phyloP scores from a whole-genome alignment of 2,329 filamentous ascomycete genomes.

The Sodiomyces alkalinus region DNA sequence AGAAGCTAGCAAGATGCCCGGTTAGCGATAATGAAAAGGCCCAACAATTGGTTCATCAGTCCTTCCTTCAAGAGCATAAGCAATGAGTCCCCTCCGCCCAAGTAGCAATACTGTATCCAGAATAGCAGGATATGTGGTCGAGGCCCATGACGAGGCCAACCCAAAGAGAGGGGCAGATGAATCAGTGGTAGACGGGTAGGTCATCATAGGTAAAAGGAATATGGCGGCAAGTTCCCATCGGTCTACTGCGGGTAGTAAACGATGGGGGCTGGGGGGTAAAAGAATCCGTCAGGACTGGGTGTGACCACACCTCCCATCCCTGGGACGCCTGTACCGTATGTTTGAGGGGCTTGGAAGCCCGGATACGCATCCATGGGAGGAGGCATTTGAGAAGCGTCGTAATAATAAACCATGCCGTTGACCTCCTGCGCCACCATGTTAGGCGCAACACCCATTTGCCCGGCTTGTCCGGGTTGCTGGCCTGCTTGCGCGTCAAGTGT shows the following conservation, averaged over 20 bases:
- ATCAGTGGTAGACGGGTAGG: background rate
- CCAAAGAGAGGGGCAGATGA: conserved; percentile 1
- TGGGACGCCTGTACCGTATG: conserved; percentile 30
- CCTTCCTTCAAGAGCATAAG: no score
- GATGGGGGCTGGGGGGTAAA: conserved; percentile 44
- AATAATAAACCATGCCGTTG: conserved; percentile 95
- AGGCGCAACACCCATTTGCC: no score
- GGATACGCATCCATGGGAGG: conserved; percentile 36
- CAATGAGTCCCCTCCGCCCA: no score
- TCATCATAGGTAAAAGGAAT: conserved; percentile 1
- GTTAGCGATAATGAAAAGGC: no score
- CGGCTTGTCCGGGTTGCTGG: conserved; percentile 27
- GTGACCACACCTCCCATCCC: conserved; percentile 74
- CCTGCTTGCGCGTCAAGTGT: conserved; percentile 22
- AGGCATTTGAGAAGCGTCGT: conserved; percentile 57
- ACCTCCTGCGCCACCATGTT: conserved; percentile 66
- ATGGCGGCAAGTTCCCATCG: conserved; percentile 6
- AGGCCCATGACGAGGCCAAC: no score
- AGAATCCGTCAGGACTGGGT: conserved; percentile 52
- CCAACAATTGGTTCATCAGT: no score
- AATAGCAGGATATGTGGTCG: no score
- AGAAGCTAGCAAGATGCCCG: no score
- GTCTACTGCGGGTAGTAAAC: conserved; percentile 47
- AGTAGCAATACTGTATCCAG: no score
- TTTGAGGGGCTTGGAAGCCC: conserved; percentile 26